Evolutionary conservation across 176 grass and related monocot genomes (phyloP), one percentile per base, ranked within the genome.

Genomic region (Ananas comosus): DNA sequence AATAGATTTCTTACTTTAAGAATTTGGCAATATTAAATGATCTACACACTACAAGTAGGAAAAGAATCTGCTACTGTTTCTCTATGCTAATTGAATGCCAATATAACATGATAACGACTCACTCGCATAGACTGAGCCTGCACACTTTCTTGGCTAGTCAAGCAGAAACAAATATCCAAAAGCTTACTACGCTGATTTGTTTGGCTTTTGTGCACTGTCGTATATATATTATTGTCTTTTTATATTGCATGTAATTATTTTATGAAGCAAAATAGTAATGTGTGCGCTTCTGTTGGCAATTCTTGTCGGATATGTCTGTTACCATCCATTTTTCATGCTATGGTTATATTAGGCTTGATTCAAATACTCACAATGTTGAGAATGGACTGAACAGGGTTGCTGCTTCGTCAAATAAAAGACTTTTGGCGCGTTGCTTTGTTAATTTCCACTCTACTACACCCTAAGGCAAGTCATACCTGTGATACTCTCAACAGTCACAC

Each of bases 401-500:
- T 92, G 66, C 86, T 97, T 57, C 89, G 93, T 54, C 86, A 97
- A 83, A 90, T 90, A 75, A 92, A 97, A 68, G 84, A 83, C 8
- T 88, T 85, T 83, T 97, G 93, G 93, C 86, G 80, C 6, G 84
- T 88, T 70, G 84, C 86, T 18, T 66, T 97, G 70, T 63, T 97
- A 67, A 51, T 78, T 54, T 90, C 84, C 48, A 69, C 73, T 67
- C 80, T 92, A 29, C 48, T 86, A 25, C 54, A 83, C 51, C 77
- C 22, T 14, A 84, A 79, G 75, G 33, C 69, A 51, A 63, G 63
- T 71, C 70, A 50, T 71, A 29, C 9, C 8, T 63, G 18, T 82
- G 83, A 50, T 65, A 23, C 25, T 72, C 66, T 81, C 10, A 52
- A 63, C 70, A 52, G 57, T 66, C 74, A 80, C 64, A 81, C 78